These are phyloP conservation scores for Fulvia fulva DNA, from an alignment of 2,329 filamentous ascomycete genomes.

Conservation along the genomic window DNA sequence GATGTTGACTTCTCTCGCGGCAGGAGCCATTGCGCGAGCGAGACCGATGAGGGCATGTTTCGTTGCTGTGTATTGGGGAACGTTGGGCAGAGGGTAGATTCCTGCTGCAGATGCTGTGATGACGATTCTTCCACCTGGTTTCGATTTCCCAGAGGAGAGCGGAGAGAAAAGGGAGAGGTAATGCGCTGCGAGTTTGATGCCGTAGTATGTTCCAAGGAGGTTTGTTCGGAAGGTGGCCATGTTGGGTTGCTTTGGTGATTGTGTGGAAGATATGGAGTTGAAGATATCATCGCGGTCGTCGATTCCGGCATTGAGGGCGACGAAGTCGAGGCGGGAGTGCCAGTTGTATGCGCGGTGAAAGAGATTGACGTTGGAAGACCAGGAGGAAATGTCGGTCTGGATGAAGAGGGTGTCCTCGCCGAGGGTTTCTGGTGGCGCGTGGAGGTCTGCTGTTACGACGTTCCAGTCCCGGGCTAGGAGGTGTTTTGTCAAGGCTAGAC, in stretches of 20 bases:
- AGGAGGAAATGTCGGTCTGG: constrained; percentile 32
- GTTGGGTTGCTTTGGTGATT: constrained; percentile 32
- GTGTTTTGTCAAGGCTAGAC: constrained; percentile 42
- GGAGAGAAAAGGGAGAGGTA: constrained; percentile 32
- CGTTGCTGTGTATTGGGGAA: constrained; percentile 40
- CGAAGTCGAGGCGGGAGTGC: constrained; percentile 31
- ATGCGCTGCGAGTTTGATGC: constrained; percentile 37
- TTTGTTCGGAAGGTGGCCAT: constrained; percentile 25
- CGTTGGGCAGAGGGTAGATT: constrained; percentile 32
- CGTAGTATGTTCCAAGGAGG: constrained; percentile 21
- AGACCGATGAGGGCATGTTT: constrained; percentile 44
- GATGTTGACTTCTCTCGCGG: constrained; percentile 35
- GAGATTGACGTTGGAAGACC: constrained; percentile 23
- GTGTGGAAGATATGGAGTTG: constrained; percentile 19
- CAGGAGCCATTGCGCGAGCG: constrained; percentile 34
- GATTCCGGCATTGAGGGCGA: constrained; percentile 34
- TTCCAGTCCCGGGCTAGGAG: constrained; percentile 36
- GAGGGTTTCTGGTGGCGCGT: constrained; percentile 31
- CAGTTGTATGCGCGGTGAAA: constrained; percentile 26
- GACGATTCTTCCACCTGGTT: constrained; percentile 31
- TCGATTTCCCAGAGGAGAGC: constrained; percentile 12
- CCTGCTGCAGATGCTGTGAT: constrained; percentile 34
- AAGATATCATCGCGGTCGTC: constrained; percentile 37
- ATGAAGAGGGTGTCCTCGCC: constrained; percentile 35
- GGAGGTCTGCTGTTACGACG: constrained; percentile 45